Conservation (phyloP, 83 land plant species). For the Picea abies region DNA sequence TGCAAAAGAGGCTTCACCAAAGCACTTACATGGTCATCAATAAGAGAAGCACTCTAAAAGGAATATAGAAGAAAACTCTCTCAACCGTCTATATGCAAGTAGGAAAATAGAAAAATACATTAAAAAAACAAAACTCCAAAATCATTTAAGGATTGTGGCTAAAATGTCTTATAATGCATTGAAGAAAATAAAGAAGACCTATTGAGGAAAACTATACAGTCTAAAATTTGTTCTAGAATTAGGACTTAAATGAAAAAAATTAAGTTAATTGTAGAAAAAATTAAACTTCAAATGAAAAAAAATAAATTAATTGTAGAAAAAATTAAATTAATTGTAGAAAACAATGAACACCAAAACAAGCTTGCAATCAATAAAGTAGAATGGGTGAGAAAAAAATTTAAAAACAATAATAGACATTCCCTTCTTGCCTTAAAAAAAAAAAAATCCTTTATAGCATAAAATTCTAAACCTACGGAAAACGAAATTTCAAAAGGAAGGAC, state of each 20-base stretch:
- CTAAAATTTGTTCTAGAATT: too few species aligned
- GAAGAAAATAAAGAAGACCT: neutral
- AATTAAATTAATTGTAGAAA: neutral
- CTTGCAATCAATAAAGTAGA: neutral
- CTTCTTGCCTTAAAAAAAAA: too few species aligned
- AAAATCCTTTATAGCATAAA: too few species aligned
- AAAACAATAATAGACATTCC: too few species aligned
- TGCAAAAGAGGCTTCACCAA: neutral
- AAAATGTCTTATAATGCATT: conserved; percentile 14
- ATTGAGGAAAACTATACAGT: neutral
- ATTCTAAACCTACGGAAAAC: too few species aligned
- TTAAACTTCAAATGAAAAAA: too few species aligned
- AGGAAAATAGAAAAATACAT: neutral
- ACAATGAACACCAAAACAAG: neutral
- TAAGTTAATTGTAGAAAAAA: too few species aligned
- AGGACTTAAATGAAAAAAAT: neutral
- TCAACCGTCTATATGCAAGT: neutral
- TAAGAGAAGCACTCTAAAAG: neutral
- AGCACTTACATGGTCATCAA: neutral
- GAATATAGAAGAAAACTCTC: neutral
- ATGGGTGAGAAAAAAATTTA: too few species aligned
- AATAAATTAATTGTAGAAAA: too few species aligned
- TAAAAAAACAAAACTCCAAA: neutral
- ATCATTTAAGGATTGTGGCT: neutral
- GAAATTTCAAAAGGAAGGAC: too few species aligned